These are phyloP conservation scores for Puya raimondii DNA, from an alignment of 176 grass and related monocot species.

Conservation along the genomic window DNA sequence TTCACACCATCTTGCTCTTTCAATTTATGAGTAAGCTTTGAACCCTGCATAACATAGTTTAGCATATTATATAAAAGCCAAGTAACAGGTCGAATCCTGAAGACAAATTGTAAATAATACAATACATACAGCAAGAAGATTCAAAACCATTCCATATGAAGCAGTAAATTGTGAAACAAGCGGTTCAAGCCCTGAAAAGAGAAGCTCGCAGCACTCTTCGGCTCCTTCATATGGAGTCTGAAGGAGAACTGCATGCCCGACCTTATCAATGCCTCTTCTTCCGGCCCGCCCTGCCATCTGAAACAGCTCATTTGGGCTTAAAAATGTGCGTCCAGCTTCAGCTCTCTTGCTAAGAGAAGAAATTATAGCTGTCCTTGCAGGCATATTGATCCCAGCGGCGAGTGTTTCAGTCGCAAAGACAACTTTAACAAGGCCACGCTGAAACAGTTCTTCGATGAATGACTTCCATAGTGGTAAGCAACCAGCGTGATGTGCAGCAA, in stretches of 20 bases:
- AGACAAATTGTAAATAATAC: background rate
- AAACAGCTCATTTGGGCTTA: conserved; percentile 80
- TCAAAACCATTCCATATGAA: conserved; percentile 99
- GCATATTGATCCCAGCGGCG: conserved; percentile 98
- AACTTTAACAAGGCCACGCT: conserved; percentile 89
- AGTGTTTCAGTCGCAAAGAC: conserved; percentile 97
- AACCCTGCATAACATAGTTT: conserved; percentile 37
- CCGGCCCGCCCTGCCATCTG: conserved; percentile 98
- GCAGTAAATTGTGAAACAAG: conserved; percentile 97
- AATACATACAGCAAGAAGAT: conserved; percentile 79
- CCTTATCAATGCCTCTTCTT: conserved; percentile 92
- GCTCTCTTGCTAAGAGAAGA: conserved; percentile 76
- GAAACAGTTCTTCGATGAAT: conserved; percentile 95
- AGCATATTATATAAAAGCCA: background rate
- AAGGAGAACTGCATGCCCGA: conserved; percentile 83
- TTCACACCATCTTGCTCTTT: conserved; percentile 49
- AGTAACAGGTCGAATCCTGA: background rate
- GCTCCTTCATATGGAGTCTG: conserved; percentile 83
- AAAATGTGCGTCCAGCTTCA: conserved; percentile 62
- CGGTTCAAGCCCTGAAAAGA: conserved; percentile 82
- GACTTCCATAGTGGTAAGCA: conserved; percentile 98
- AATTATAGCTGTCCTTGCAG: conserved; percentile 85
- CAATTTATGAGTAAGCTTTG: conserved; percentile 74
- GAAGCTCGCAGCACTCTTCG: conserved; percentile 74
- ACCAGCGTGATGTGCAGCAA: conserved; percentile 97